phyloP scores from a whole-genome alignment of 495 filamentous ascomycete species.

The Annulohypoxylon moriforme region DNA sequence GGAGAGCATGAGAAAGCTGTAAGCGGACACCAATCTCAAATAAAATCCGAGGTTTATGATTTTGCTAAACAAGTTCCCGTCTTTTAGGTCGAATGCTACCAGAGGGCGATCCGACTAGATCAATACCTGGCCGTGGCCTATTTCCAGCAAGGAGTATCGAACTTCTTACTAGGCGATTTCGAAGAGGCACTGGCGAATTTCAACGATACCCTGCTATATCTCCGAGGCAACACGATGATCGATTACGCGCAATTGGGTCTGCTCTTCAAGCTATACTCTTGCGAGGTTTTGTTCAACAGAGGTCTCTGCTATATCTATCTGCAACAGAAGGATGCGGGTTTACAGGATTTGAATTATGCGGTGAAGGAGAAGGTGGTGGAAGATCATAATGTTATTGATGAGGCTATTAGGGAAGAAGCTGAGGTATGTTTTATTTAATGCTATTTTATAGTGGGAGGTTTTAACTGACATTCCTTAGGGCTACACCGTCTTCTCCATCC shows the following conservation, averaged over 20 bases:
- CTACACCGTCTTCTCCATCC: slow-evolving; percentile 99
- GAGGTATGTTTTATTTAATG: slow-evolving; percentile 68
- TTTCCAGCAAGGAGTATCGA: slow-evolving; percentile 98
- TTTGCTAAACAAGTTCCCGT: slow-evolving; percentile 27
- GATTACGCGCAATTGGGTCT: slow-evolving; percentile 98
- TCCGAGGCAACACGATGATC: slow-evolving; percentile 95
- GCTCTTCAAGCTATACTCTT: slow-evolving; percentile 95
- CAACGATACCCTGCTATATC: slow-evolving; percentile 95
- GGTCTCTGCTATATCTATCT: slow-evolving; percentile 98
- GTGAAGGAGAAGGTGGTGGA: slow-evolving; percentile 96
- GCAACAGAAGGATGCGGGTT: slow-evolving; percentile 85
- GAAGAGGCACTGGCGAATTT: slow-evolving; percentile 98
- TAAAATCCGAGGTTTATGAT: background rate
- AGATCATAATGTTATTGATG: slow-evolving; percentile 97
- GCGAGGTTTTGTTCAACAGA: slow-evolving; percentile 97
- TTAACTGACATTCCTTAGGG: slow-evolving; percentile 68
- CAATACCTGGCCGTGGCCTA: slow-evolving; percentile 97
- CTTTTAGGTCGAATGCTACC: slow-evolving; percentile 89
- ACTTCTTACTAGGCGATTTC: slow-evolving; percentile 96
- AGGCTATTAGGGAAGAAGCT: slow-evolving; percentile 91
- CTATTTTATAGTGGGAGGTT: background rate
- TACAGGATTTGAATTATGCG: slow-evolving; percentile 91
- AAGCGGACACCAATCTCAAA: slow-evolving; percentile 52
- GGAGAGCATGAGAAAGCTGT: slow-evolving; percentile 96
- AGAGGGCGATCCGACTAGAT: slow-evolving; percentile 87